Evolutionary conservation across 352 stramenopile genomes (phyloP).

Genomic region (Phytophthora multivora): DNA sequence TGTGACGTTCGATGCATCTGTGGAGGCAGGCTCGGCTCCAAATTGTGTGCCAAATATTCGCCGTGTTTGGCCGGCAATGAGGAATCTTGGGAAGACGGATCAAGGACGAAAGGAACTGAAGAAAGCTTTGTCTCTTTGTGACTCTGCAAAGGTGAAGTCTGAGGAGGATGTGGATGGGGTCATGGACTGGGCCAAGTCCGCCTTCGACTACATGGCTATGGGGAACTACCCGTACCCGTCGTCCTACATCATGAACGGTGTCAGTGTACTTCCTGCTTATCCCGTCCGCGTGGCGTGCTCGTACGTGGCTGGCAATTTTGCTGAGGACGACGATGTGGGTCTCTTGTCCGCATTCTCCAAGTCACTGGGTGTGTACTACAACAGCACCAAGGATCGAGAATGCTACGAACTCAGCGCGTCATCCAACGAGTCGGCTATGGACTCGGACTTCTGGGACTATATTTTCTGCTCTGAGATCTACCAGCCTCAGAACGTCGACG

Average conservation of each 20-base stretch:
- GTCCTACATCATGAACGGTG: constrained; percentile 93
- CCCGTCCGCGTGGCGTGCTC: constrained; percentile 89
- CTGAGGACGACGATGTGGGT: constrained; percentile 26
- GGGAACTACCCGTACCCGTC: constrained; percentile 96
- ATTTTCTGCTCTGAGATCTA: constrained; percentile 83
- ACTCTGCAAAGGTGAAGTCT: constrained; percentile 44
- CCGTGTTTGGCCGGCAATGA: constrained; percentile 62
- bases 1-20: constrained; percentile 82
- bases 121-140: constrained; percentile 58
- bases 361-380: constrained; percentile 77
- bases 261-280: constrained; percentile 87
- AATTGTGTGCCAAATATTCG: constrained; percentile 86
- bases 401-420: constrained; percentile 62
- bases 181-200: constrained; percentile 69
- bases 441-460: constrained; percentile 82
- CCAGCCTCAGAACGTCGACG: constrained; percentile 64
- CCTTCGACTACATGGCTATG: constrained; percentile 95
- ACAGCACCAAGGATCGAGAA: constrained; percentile 58
- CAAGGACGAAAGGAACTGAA: constrained; percentile 51
- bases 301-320: constrained; percentile 51
- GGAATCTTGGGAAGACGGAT: constrained; percentile 48
- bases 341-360: constrained; percentile 63
- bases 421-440: constrained; percentile 54
- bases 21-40: constrained; percentile 58
- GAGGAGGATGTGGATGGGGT: constrained; percentile 55